These are phyloP conservation scores for Aspergillus fischeri DNA, from an alignment of 2,329 filamentous ascomycete genomes.

Conservation along the genomic window DNA sequence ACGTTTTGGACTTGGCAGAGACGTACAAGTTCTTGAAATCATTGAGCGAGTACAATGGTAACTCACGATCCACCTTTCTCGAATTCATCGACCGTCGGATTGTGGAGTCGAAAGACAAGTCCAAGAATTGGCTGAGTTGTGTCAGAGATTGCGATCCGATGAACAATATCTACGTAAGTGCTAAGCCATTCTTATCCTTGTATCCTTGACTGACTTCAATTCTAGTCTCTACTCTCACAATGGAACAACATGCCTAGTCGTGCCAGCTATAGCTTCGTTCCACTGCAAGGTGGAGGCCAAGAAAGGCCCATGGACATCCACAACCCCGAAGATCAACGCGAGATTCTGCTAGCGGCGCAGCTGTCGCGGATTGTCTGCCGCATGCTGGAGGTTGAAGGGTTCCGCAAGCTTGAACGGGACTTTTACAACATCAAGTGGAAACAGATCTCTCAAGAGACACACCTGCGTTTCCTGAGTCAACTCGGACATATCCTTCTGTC, in stretches of 20 bases:
- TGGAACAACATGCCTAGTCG: constrained; percentile 47
- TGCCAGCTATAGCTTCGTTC: constrained; percentile 41
- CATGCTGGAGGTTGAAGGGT: constrained; percentile 45
- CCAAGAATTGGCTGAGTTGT: constrained; percentile 42
- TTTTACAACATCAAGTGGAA: constrained; percentile 47
- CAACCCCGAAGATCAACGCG: constrained; percentile 32
- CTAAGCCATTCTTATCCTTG: neutral
- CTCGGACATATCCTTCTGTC: constrained; percentile 40
- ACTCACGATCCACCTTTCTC: constrained; percentile 36
- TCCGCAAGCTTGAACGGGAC: constrained; percentile 40
- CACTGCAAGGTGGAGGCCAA: constrained; percentile 22
- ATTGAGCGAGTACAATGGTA: constrained; percentile 36
- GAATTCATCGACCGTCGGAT: constrained; percentile 45
- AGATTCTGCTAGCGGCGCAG: constrained; percentile 42
- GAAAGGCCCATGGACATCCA: constrained; percentile 40
- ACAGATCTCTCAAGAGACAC: constrained; percentile 39
- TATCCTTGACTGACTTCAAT: neutral
- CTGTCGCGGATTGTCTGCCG: constrained; percentile 44
- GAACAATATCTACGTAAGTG: constrained; percentile 39
- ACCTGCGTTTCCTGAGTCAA: constrained; percentile 38
- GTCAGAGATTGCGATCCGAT: constrained; percentile 39
- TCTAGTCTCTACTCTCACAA: constrained; percentile 38
- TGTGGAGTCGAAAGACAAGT: constrained; percentile 42
- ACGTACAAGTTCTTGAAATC: constrained; percentile 39
- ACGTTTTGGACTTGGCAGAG: constrained; percentile 40